Base-by-base conservation (phyloP, 179 eudicot species). In the Patellifolia procumbens region DNA sequence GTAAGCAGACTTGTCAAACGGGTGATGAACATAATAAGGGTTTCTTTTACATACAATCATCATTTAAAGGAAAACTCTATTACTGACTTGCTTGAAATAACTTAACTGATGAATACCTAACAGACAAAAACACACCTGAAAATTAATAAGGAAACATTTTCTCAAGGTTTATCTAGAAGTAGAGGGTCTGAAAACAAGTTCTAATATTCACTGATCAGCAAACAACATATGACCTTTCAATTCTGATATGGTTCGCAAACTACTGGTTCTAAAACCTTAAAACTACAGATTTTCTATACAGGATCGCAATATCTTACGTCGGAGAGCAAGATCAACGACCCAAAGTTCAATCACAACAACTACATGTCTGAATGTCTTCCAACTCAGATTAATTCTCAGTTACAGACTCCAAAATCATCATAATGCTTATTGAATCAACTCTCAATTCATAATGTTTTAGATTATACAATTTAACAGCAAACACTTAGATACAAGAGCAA, bases 401-500 rank as follows among this genome's bases (percentile, higher is more conserved):
- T 4, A 20, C 3, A 52, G 17, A 15, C 5, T 53, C 59, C 13
- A 15, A 60, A 60, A 20, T 8, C n/a, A n/a, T n/a, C n/a, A 43
- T n/a, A 26, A 65, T 2, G 7, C 70, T 42, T 65, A 22, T 10
- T 67, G 1, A 42, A 1, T 43, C 51, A 42, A 11, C 13, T 67
- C 52, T 73, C 46, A 74, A 31, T 15, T 24, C 58, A 28, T 43
- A 46, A n/a, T 16, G 19, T 61, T 61, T 13, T 29, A 2, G n/a
- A n/a, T n/a, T n/a, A n/a, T n/a, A 42, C 29, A 8, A 24, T 7
- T 56, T 24, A 45, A 75, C 29, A 60, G 35, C 17, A 39, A 51
- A 19, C 22, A 58, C 58, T 66, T 76, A 9, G 12, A 46, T 65
- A 51, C 46, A 53, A 19, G 32, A 75, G n/a, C n/a, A n/a, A n/a